Evolutionary conservation across 1,139 yeast species (phyloP).

Genomic region (Kurtzmaniella quercitrusa): DNA sequence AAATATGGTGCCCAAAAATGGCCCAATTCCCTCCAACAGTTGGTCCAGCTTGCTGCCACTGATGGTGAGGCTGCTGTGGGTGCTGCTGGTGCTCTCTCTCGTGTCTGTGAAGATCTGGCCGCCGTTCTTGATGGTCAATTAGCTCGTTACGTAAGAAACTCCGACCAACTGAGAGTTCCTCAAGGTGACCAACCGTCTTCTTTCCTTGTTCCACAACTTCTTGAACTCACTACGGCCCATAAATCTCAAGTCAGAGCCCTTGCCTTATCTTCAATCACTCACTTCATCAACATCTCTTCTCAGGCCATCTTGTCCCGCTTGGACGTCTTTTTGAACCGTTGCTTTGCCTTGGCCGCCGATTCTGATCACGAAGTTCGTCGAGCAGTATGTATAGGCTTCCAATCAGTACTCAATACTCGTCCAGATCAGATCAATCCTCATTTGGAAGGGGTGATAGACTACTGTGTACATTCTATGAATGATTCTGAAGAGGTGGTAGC

Average conservation of each 20-base stretch:
- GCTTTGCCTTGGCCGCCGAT: constrained; percentile 66
- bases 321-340: constrained; percentile 59
- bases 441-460: constrained; percentile 77
- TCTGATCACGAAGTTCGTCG: constrained; percentile 57
- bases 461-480: constrained; percentile 76
- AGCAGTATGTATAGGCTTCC: constrained; percentile 76
- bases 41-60: constrained; percentile 53
- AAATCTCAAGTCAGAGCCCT: constrained; percentile 49
- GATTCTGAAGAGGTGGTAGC: constrained; percentile 67
- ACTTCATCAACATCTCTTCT: constrained; percentile 64
- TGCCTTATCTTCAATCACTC: constrained; percentile 71
- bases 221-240: constrained; percentile 2
- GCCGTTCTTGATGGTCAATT: constrained; percentile 53
- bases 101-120: constrained; percentile 84
- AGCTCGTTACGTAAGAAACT: background rate
- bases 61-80: constrained; percentile 42
- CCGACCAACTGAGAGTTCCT: background rate
- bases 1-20: constrained; percentile 67
- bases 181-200: background rate
- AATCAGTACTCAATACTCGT: constrained; percentile 66
- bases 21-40: constrained; percentile 70
- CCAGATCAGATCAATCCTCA: constrained; percentile 82
- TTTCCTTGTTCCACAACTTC: constrained; percentile 2
- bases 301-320: constrained; percentile 61
- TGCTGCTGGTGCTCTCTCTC: constrained; percentile 76